A percentile compares a stretch with the other conserved stretches of the same genome.
Evolutionary conservation across 2,329 filamentous ascomycete genomes (phyloP).

Genomic region (Penicillium sp.): DNA sequence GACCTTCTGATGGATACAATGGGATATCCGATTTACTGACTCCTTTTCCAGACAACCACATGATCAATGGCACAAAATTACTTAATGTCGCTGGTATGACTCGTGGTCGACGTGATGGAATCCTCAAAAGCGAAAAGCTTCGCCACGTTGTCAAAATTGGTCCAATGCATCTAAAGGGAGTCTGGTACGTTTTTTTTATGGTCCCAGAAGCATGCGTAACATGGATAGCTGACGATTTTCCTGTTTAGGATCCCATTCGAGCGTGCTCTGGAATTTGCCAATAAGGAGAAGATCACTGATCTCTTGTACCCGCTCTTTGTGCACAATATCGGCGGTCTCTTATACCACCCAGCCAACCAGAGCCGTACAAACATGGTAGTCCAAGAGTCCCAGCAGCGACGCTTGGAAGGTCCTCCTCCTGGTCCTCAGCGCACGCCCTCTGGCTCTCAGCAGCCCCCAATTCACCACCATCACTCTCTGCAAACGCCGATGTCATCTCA

Average conservation of each 20-base stretch:
- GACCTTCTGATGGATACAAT: neutral
- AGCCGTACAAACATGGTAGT: conserved; percentile 80
- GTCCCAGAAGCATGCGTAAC: neutral
- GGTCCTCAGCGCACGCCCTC: conserved; percentile 58
- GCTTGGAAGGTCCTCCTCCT: conserved; percentile 56
- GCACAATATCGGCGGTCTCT: conserved; percentile 88
- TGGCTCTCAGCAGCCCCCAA: conserved; percentile 63
- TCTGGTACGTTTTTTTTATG: conserved; percentile 67
- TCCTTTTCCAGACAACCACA: conserved; percentile 76
- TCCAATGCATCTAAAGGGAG: conserved; percentile 97
- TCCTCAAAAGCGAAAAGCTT: conserved; percentile 95
- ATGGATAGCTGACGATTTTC: conserved; percentile 8
- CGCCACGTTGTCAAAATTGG: conserved; percentile 98
- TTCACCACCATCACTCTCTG: conserved; percentile 64
- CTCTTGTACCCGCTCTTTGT: conserved; percentile 93
- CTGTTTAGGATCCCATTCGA: conserved; percentile 87
- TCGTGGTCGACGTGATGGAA: conserved; percentile 87
- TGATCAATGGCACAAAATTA: conserved; percentile 98
- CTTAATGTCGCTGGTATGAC: conserved; percentile 99
- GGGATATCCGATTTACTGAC: neutral
- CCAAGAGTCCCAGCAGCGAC: conserved; percentile 75
- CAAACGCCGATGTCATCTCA: conserved; percentile 58
- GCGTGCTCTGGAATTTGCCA: conserved; percentile 94
- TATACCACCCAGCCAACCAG: conserved; percentile 87
- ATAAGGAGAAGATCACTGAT: conserved; percentile 99